phyloP scores from a whole-genome alignment of 2,329 filamentous ascomycete genomes.

The Phialophora verrucosa region DNA sequence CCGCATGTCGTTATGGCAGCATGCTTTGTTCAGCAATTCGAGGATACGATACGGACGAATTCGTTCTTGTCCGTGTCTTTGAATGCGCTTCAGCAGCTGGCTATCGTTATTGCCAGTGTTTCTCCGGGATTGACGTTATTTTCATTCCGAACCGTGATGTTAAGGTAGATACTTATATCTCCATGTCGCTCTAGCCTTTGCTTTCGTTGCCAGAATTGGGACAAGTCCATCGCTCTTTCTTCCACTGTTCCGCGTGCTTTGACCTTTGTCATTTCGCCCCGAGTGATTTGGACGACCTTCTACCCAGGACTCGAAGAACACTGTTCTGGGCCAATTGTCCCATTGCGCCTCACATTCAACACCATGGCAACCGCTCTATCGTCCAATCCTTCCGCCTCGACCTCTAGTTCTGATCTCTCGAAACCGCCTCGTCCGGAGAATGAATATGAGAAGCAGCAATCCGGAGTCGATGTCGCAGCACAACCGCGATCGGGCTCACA shows the following conservation, averaged over 20 bases:
- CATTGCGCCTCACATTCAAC: not conserved
- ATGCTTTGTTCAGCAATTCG: constrained; percentile 1
- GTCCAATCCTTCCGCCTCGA: constrained; percentile 25
- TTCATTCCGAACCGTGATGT: not conserved
- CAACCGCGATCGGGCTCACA: constrained; percentile 11
- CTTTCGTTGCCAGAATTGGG: not conserved
- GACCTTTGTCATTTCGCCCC: not conserved
- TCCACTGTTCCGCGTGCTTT: not conserved
- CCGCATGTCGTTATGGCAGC: constrained; percentile 6
- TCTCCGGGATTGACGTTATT: not conserved
- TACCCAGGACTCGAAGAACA: not conserved
- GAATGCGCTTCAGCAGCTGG: not conserved
- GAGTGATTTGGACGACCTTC: not conserved
- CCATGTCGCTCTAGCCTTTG: not conserved
- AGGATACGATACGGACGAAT: constrained; percentile 20
- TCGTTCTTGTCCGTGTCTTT: constrained; percentile 4
- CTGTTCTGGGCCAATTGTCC: not conserved
- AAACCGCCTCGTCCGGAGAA: constrained; percentile 29
- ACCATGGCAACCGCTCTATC: constrained; percentile 27
- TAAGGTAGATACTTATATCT: constrained; percentile 9
- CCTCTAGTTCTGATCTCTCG: constrained; percentile 33
- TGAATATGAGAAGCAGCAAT: constrained; percentile 23
- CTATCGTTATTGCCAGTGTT: constrained; percentile 1
- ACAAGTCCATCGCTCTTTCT: not conserved
- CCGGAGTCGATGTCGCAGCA: constrained; percentile 3